phyloP scores from a whole-genome alignment of 192 early-diverging fungal genomes.

The Coemansia sp. region DNA sequence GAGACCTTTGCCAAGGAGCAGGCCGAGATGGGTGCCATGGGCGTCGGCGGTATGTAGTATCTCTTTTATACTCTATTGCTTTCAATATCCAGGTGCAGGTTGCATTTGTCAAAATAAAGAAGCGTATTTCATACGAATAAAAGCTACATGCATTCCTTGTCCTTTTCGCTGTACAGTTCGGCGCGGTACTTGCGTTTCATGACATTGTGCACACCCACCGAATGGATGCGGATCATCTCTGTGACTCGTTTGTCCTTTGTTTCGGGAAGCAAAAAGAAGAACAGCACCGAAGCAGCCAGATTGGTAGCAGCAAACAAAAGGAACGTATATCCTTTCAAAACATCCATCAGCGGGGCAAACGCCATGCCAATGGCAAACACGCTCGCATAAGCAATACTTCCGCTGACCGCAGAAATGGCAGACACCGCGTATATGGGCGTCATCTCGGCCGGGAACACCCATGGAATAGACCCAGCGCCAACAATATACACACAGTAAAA shows the following conservation, averaged over 20 bases:
- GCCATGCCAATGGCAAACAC: conserved; percentile 59
- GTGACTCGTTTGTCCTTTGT: conserved; percentile 68
- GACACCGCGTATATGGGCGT: conserved; percentile 72
- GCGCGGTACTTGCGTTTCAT: conserved; percentile 16
- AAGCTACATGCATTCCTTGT: conserved; percentile 1
- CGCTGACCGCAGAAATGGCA: conserved; percentile 63
- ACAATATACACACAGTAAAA: conserved; percentile 70
- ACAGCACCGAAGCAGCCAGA: conserved; percentile 58
- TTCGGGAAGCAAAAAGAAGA: conserved; percentile 72
- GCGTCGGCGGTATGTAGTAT: conserved; percentile 51
- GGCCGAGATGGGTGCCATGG: conserved; percentile 50
- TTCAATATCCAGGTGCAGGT: too few species aligned
- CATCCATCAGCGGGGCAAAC: conserved; percentile 49
- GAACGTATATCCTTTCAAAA: conserved; percentile 53
- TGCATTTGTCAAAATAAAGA: neutral
- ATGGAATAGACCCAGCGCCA: conserved; percentile 77
- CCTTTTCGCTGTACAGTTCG: neutral
- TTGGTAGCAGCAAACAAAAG: conserved; percentile 66
- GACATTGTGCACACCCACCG: conserved; percentile 43
- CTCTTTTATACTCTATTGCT: neutral
- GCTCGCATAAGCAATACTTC: conserved; percentile 65
- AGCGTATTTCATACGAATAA: neutral
- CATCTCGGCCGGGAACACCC: conserved; percentile 72
- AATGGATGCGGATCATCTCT: conserved; percentile 53
- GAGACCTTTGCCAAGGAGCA: conserved; percentile 97